Conservation (phyloP, 768 basidiomycete genomes). For the Boletellus sp. region DNA sequence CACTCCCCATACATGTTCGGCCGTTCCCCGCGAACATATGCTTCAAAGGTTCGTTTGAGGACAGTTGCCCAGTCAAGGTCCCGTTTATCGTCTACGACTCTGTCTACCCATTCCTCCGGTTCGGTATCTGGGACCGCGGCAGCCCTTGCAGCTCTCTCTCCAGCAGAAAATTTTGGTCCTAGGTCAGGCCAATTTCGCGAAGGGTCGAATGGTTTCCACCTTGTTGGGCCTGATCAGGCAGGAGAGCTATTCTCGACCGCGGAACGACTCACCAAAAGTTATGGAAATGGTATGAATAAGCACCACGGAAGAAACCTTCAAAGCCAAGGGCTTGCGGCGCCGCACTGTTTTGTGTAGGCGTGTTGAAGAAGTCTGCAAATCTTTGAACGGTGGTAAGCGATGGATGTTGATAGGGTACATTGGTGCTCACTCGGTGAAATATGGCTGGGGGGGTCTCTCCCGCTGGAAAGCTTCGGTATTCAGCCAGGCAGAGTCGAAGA, state of each 20-base stretch:
- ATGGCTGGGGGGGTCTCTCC: constrained; percentile 91
- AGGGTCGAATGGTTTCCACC: constrained; percentile 96
- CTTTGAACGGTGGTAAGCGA: constrained; percentile 36
- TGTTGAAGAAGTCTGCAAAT: constrained; percentile 87
- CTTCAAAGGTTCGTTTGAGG: constrained; percentile 92
- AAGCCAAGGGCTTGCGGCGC: constrained; percentile 87
- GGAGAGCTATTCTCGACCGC: background rate
- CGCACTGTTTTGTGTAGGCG: constrained; percentile 66
- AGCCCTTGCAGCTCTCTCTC: constrained; percentile 65
- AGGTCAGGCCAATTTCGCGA: constrained; percentile 95
- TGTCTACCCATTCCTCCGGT: constrained; percentile 38
- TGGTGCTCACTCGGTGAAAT: constrained; percentile 70
- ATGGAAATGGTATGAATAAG: constrained; percentile 95
- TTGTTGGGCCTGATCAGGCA: constrained; percentile 27
- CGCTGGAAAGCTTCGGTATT: constrained; percentile 91
- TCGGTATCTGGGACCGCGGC: constrained; percentile 33
- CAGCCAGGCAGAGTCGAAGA: constrained; percentile 97
- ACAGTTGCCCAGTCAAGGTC: constrained; percentile 93
- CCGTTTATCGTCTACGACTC: constrained; percentile 60
- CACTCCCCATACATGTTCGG: constrained; percentile 96
- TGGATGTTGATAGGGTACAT: background rate
- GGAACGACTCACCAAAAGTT: constrained; percentile 72
- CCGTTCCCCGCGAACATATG: constrained; percentile 83
- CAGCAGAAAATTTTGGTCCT: constrained; percentile 70
- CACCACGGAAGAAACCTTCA: constrained; percentile 93